Evolutionary conservation across 305 asterid species (phyloP), one percentile per base, ranked within the genome.

Genomic region (Withania somnifera): DNA sequence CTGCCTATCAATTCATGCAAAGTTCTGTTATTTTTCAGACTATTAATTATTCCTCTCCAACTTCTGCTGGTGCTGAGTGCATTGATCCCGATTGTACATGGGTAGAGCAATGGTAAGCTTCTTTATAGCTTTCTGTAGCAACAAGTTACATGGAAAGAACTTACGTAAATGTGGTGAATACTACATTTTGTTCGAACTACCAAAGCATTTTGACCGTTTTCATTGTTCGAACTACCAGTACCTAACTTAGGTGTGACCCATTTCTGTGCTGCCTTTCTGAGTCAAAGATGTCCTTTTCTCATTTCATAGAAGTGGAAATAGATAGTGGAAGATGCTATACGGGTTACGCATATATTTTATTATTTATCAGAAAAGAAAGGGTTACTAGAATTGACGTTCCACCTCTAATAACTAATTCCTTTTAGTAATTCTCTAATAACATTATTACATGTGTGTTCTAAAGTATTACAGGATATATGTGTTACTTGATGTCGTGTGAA

Each of bases 1-100:
- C 47, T 50, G 24, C 26, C 26, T 11, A 13, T 30, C 11, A 42
- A 47, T n/a, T 64, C 77, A 13, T 34, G 50, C 50, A 0, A 66
- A 66, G 17, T 34, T 66, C 50, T 8, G n/a, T 53, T 30, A 73
- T 22, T 75, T 86, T 90, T 85, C 96, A 95, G 98, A 97, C 92
- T 82, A 95, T 95, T 78, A 88, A 76, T 78, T 95, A 63, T 89
- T 94, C 97, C 38, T 95, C 98, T 81, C 94, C 93, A 57, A 86
- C 91, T 79, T 95, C 99, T 67, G 99, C 99, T 50, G 99, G 99
- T 84, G 99, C 99, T 26, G 97, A 95, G 91, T 94, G 99, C 85
- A 92, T 95, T 82, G 98, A 95, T 88, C 93, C 98, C 42, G 83
- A 75, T 77, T 95, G 99, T 88, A 85, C 98, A 52, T 95, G 99